These are phyloP conservation scores for Nymphaea thermarum DNA, from an alignment of 164 flowering plant species.

Conservation along the genomic window DNA sequence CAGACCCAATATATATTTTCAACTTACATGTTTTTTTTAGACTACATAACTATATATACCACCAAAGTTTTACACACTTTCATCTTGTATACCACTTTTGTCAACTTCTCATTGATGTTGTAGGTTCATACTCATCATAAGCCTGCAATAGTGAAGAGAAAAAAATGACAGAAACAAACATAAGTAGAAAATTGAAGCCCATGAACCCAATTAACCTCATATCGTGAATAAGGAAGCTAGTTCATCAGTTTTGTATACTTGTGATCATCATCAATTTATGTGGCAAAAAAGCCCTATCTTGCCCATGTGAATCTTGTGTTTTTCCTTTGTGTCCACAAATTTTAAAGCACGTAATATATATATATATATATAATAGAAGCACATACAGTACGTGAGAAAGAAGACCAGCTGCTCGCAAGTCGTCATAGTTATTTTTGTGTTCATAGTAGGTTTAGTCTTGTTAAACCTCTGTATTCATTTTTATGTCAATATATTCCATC, in stretches of 20 bases:
- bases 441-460: too few species aligned
- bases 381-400: too few species aligned
- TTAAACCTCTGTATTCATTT: too few species aligned
- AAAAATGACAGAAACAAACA: neutral
- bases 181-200: neutral
- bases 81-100: neutral
- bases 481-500: too few species aligned
- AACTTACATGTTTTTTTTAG: too few species aligned
- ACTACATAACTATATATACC: neutral
- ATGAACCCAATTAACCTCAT: neutral
- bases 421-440: too few species aligned
- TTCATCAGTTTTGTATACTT: neutral
- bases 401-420: too few species aligned
- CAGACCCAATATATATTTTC: neutral
- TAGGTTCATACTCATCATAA: neutral
- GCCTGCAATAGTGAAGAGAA: neutral
- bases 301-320: too few species aligned
- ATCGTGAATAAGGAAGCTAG: neutral
- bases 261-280: neutral
- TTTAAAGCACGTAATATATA: too few species aligned
- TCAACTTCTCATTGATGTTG: neutral
- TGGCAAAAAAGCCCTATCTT: too few species aligned
- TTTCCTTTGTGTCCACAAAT: too few species aligned
- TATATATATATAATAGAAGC: too few species aligned
- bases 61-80: neutral